Percentiles rank a stretch among this genome's conserved stretches.
Evolutionary conservation across 2,329 filamentous ascomycete species (phyloP).

Genomic region (Ophiosphaerella herpotricha): DNA sequence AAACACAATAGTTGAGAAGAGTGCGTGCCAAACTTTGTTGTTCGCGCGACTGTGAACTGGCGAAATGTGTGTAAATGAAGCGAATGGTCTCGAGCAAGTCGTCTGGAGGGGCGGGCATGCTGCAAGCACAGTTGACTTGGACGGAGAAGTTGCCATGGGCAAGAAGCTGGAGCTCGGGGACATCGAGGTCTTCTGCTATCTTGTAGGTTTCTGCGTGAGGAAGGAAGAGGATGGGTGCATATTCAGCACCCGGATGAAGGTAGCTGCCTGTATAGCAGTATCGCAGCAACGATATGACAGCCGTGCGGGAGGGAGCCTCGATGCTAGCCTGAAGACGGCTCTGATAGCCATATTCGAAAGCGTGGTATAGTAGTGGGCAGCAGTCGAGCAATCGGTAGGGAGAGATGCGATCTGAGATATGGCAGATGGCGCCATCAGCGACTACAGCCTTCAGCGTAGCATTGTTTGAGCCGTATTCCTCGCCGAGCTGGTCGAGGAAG

Average conservation of each 20-base stretch:
- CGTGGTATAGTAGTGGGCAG: conserved; percentile 47
- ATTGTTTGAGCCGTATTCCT: conserved; percentile 13
- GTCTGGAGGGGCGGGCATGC: conserved; percentile 42
- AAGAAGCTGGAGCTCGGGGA: conserved; percentile 45
- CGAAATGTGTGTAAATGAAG: conserved; percentile 40
- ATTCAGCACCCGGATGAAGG: conserved; percentile 26
- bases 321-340: conserved; percentile 43
- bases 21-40: conserved; percentile 43
- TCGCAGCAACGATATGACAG: conserved; percentile 46
- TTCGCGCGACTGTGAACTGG: conserved; percentile 22
- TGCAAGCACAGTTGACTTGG: conserved; percentile 47
- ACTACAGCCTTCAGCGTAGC: conserved; percentile 41
- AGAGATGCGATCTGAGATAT: conserved; percentile 40
- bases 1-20: conserved; percentile 51
- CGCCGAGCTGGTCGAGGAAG: conserved; percentile 22
- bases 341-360: conserved; percentile 45
- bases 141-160: conserved; percentile 48
- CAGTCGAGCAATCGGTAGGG: conserved; percentile 36
- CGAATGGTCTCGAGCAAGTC: conserved; percentile 48
- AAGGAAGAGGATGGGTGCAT: conserved; percentile 39
- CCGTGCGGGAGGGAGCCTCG: conserved; percentile 40
- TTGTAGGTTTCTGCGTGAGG: conserved; percentile 49
- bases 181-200: conserved; percentile 48
- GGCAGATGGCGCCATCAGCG: conserved; percentile 35
- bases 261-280: conserved; percentile 51